Evolutionary conservation across 2,329 filamentous ascomycete species (phyloP), one percentile per base, ranked within the genome.

Genomic region (Aspergillus sp.): DNA sequence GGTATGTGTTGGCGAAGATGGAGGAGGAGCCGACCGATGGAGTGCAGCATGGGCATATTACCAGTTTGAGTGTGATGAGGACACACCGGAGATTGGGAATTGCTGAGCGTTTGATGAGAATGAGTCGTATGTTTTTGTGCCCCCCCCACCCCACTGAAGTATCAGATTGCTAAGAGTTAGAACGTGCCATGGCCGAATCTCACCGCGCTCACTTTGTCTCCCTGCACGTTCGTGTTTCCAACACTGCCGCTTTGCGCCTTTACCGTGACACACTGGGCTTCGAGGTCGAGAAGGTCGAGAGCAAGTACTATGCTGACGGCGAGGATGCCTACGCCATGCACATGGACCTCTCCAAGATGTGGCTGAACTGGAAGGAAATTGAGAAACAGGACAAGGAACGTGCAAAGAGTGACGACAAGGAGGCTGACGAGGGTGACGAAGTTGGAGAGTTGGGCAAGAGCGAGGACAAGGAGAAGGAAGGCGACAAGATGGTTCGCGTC

Each of bases 1-100:
- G 93, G 58, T 98, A 98, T 66, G 93, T 98, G n/a, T 83, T 98
- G 27, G 93, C 93, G 40, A 98, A 98, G 78, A 98, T 98, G 90
- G 93, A 98, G 70, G 93, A 98, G 74, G 93, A 97, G 68, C 91
- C 93, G 6, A 65, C 85, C 47, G 91, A 97, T 67, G 90, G 90
- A 46, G 75, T 96, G 33, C 87, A 85, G 57, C 93, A 97, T 71
- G 93, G 93, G 11, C 93, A 98, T 73, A 97, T 98, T 62, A 98
- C 93, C 37, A 90, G 85, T 56, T 70, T 98, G 61, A 90, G 85
- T 61, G 93, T 98, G 35, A 98, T 97, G 93, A 78, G 93, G 53
- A 98, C 93, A 54, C 93, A 98, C 70, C 76, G 93, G 46, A 73
- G 91, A 43, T 69, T 98, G 47, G 93, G 93, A 0, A 87, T 98